Conservation (phyloP, 2,329 filamentous ascomycete genomes). For the Furcasterigmium sp. region DNA sequence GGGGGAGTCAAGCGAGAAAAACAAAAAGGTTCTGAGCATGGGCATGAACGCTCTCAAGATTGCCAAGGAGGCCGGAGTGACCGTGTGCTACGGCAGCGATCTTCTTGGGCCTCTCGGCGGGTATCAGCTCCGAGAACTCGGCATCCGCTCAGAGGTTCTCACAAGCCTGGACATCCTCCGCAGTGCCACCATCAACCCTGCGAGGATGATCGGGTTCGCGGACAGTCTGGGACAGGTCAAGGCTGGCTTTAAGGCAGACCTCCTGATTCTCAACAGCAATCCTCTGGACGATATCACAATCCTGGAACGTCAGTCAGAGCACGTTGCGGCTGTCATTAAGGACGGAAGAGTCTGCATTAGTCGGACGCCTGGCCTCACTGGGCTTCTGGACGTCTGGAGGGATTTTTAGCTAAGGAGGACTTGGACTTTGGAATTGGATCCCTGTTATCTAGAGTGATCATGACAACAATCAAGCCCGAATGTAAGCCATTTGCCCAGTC, state of each 20-base stretch:
- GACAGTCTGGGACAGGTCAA: constrained; percentile 42
- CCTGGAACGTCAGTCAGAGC: constrained; percentile 38
- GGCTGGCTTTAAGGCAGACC: constrained; percentile 44
- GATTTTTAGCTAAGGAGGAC: too few relatives aligned
- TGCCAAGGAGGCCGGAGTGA: constrained; percentile 46
- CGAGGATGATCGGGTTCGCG: constrained; percentile 39
- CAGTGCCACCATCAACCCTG: constrained; percentile 38
- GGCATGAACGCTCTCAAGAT: constrained; percentile 42
- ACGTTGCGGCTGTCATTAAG: constrained; percentile 46
- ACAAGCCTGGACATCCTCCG: constrained; percentile 15
- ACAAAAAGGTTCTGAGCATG: constrained; percentile 37
- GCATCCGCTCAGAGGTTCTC: constrained; percentile 17
- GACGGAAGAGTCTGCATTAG: constrained; percentile 36
- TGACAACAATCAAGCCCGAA: too few relatives aligned
- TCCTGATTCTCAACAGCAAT: constrained; percentile 45
- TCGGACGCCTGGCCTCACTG: too few relatives aligned
- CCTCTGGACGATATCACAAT: constrained; percentile 48
- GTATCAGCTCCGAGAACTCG: constrained; percentile 24
- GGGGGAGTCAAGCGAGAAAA: constrained; percentile 38
- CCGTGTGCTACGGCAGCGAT: constrained; percentile 47
- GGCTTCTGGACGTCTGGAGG: too few relatives aligned
- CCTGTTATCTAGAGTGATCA: too few relatives aligned
- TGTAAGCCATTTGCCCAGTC: too few relatives aligned
- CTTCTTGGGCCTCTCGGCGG: constrained; percentile 22
- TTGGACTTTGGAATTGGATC: too few relatives aligned